Evolutionary conservation across 352 stramenopile species (phyloP).

Genomic region (Phytophthora citricola): DNA sequence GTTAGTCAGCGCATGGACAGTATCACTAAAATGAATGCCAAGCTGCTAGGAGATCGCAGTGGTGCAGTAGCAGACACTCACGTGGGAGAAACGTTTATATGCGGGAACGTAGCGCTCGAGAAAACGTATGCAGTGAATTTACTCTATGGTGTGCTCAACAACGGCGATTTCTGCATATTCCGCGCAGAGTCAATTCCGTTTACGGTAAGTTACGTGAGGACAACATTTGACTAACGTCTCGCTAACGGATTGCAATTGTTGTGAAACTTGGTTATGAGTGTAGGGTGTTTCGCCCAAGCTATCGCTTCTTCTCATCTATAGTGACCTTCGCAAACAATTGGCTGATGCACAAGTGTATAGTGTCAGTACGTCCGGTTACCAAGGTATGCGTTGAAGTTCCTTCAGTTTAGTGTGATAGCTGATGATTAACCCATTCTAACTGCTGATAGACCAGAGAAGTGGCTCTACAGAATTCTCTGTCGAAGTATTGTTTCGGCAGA

Average conservation of each 20-base stretch:
- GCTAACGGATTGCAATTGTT: slow-evolving; percentile 3
- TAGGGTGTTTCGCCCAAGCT: slow-evolving; percentile 66
- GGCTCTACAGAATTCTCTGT: slow-evolving; percentile 54
- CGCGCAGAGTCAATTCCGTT: slow-evolving; percentile 71
- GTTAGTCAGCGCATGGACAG: slow-evolving; percentile 75
- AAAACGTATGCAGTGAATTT: slow-evolving; percentile 78
- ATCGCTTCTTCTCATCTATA: slow-evolving; percentile 62
- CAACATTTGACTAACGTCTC: not conserved
- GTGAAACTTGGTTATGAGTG: slow-evolving; percentile 7
- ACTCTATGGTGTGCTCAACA: slow-evolving; percentile 65
- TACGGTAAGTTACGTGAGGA: slow-evolving; percentile 51
- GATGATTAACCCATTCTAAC: slow-evolving; percentile 9
- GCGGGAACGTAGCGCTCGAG: slow-evolving; percentile 56
- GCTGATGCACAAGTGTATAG: slow-evolving; percentile 57
- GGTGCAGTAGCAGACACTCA: slow-evolving; percentile 69
- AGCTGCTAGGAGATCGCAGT: slow-evolving; percentile 62
- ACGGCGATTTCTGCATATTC: slow-evolving; percentile 79
- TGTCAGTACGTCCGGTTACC: slow-evolving; percentile 68
- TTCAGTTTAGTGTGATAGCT: slow-evolving; percentile 4
- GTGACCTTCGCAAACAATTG: slow-evolving; percentile 56
- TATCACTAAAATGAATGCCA: slow-evolving; percentile 63
- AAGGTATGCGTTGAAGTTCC: slow-evolving; percentile 44
- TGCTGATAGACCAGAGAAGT: slow-evolving; percentile 57
- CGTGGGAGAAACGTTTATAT: slow-evolving; percentile 68
- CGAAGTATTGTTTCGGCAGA: slow-evolving; percentile 70